Conservation (phyloP, 2,329 filamentous ascomycete genomes). For the Aspergillus fumigatiaffinis region DNA sequence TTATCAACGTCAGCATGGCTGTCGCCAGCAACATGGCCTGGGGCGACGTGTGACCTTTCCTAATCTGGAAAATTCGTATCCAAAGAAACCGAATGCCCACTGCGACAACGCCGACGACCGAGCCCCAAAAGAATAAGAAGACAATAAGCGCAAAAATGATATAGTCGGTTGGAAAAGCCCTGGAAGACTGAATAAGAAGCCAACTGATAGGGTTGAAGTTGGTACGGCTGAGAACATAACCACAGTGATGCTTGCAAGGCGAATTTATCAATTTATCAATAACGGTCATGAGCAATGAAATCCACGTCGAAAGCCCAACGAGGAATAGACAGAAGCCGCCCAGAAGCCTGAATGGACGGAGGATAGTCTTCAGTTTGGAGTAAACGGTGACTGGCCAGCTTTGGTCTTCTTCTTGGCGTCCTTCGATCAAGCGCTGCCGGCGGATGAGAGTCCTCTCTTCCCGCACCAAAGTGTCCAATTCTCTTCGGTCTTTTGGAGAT, state of each 20-base stretch:
- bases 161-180: conserved; percentile 88
- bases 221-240: conserved; percentile 83
- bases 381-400: conserved; percentile 70
- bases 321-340: conserved; percentile 75
- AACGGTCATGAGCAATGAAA: conserved; percentile 89
- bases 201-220: conserved; percentile 96
- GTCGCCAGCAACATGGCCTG: conserved; percentile 90
- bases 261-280: conserved; percentile 98
- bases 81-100: conserved; percentile 95
- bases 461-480: conserved; percentile 79
- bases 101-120: conserved; percentile 77
- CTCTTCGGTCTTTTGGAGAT: conserved; percentile 78
- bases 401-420: conserved; percentile 62
- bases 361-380: conserved; percentile 75
- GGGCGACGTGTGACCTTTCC: conserved; percentile 81
- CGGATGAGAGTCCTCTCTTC: conserved; percentile 91
- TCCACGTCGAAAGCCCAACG: conserved; percentile 71
- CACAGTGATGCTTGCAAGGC: conserved; percentile 82
- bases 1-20: conserved; percentile 83
- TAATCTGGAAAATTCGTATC: conserved; percentile 88
- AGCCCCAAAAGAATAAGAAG: conserved; percentile 82
- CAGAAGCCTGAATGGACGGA: conserved; percentile 84
- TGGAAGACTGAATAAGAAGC: conserved; percentile 75
- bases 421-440: conserved; percentile 79
- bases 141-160: conserved; percentile 80